Conservation (phyloP, 2,329 filamentous ascomycete species). For the Gaeumannomyces sp. region DNA sequence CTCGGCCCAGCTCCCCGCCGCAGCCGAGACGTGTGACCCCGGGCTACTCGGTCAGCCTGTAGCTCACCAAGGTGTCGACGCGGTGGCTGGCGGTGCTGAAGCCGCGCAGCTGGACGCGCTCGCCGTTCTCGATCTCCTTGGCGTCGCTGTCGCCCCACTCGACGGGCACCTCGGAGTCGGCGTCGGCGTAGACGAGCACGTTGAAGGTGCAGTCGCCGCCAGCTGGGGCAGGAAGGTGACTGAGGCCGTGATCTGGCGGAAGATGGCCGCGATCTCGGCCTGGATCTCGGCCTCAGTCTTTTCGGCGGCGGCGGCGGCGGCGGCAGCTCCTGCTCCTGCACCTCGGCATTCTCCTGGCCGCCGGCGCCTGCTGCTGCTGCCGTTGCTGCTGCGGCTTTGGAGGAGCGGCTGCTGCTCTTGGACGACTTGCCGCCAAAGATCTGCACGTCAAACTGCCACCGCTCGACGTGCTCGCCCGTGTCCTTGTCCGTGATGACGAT, state of each 20-base stretch:
- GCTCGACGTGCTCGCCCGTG: conserved; percentile 89
- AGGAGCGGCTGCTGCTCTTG: conserved; percentile 41
- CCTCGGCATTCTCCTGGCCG: conserved; percentile 65
- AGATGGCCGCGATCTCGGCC: conserved; percentile 90
- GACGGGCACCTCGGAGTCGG: conserved; percentile 90
- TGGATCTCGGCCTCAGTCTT: conserved; percentile 95
- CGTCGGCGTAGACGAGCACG: conserved; percentile 94
- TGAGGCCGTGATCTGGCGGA: conserved; percentile 95
- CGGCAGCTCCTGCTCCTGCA: conserved; percentile 26
- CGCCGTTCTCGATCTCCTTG: conserved; percentile 90
- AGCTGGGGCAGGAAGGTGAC: conserved; percentile 96
- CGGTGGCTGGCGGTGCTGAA: conserved; percentile 94
- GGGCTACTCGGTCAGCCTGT: conserved; percentile 51
- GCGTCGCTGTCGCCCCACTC: conserved; percentile 99
- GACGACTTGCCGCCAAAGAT: conserved; percentile 29
- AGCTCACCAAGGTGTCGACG: conserved; percentile 93
- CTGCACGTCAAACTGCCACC: conserved; percentile 85
- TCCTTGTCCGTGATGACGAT: conserved; percentile 97
- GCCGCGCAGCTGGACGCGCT: conserved; percentile 90
- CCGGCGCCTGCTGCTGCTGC: conserved; percentile 23
- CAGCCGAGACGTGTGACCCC: neutral
- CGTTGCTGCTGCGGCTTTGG: conserved; percentile 16
- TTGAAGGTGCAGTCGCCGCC: conserved; percentile 95
- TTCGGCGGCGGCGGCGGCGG: conserved; percentile 36
- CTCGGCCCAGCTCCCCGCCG: neutral